Evolutionary conservation across 2,329 filamentous ascomycete species (phyloP).

Genomic region (Teratosphaeria epicoccoides): DNA sequence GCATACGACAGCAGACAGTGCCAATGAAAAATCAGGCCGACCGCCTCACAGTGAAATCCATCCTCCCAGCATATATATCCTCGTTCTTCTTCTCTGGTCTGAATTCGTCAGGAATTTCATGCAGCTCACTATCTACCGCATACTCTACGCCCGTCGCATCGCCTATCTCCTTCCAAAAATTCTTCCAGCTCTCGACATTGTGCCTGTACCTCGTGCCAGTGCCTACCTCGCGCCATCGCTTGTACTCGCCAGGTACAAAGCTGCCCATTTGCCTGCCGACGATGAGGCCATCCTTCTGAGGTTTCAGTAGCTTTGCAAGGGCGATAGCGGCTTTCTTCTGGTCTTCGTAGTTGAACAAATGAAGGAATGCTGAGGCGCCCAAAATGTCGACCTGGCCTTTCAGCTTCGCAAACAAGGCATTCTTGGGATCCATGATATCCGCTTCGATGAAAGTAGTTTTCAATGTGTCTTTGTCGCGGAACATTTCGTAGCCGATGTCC

Average conservation of each 20-base stretch:
- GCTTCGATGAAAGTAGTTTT: slow-evolving; percentile 24
- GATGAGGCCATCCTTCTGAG: slow-evolving; percentile 26
- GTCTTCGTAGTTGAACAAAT: slow-evolving; percentile 32
- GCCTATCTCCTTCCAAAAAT: slow-evolving; percentile 31
- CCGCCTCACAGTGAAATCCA: slow-evolving; percentile 8
- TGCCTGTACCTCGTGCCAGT: slow-evolving; percentile 24
- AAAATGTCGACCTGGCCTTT: slow-evolving; percentile 33
- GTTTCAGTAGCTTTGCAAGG: slow-evolving; percentile 25
- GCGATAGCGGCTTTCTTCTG: slow-evolving; percentile 29
- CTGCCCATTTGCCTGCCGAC: slow-evolving; percentile 31
- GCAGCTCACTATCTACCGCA: slow-evolving; percentile 23
- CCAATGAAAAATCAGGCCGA: neutral
- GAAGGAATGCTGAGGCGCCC: slow-evolving; percentile 33
- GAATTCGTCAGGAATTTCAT: neutral
- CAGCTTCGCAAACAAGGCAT: slow-evolving; percentile 19
- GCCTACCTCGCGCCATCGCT: slow-evolving; percentile 9
- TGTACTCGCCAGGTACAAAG: slow-evolving; percentile 19
- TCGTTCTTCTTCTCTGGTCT: neutral
- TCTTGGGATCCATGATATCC: slow-evolving; percentile 24
- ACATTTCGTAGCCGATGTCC: slow-evolving; percentile 30
- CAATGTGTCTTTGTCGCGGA: slow-evolving; percentile 26
- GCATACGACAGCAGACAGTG: neutral
- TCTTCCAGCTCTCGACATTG: slow-evolving; percentile 26
- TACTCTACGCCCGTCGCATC: slow-evolving; percentile 28
- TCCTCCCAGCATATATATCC: neutral